Percentiles rank a stretch among this genome's conserved stretches.
Conservation (phyloP, 2,329 filamentous ascomycete species). For the Alternaria ethzedia region DNA sequence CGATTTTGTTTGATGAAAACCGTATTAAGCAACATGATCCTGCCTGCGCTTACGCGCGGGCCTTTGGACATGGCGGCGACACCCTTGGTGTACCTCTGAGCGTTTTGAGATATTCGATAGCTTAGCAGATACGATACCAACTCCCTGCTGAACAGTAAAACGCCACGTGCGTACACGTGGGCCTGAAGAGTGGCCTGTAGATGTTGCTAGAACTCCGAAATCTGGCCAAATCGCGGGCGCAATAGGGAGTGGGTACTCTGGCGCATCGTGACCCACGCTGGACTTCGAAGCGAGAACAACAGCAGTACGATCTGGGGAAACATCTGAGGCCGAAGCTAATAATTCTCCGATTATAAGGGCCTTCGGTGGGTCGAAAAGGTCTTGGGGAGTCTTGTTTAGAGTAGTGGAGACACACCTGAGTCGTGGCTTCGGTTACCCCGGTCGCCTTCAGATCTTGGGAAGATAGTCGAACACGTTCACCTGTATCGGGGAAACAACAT, state of each 20-base stretch:
- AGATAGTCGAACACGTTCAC: not conserved
- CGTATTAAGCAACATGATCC: not conserved
- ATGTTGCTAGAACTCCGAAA: not conserved
- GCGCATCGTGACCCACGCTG: not conserved
- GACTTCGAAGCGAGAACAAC: not conserved
- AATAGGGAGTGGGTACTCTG: not conserved
- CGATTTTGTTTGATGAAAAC: too few relatives aligned
- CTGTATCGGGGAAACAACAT: not conserved
- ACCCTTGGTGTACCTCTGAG: not conserved
- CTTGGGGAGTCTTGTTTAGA: not conserved
- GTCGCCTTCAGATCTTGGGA: not conserved
- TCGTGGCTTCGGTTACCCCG: not conserved
- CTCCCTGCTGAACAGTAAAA: not conserved
- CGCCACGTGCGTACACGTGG: not conserved
- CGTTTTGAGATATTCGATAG: not conserved
- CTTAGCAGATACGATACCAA: not conserved
- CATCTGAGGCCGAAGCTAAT: not conserved
- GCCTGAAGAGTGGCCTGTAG: not conserved
- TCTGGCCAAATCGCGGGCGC: not conserved
- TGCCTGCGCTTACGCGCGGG: accelerated
- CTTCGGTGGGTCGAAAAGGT: not conserved
- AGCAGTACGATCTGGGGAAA: not conserved
- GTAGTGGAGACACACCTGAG: not conserved
- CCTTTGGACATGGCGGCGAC: accelerated
- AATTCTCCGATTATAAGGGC: not conserved